Conservation (phyloP, 306 rosid genomes). For the Pterocarpus santalinus region DNA sequence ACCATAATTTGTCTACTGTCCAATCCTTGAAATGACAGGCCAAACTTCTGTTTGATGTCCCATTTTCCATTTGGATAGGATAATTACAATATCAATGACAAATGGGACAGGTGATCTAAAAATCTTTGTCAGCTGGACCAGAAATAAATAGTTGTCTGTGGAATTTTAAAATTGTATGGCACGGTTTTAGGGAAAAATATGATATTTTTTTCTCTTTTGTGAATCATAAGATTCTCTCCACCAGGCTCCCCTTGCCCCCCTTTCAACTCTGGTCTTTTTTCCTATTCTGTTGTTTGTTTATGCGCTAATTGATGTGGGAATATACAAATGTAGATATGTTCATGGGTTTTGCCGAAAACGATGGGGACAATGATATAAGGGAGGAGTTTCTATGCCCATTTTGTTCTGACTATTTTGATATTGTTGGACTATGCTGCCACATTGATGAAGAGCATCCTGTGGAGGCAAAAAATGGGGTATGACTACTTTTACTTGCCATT, state of each 20-base stretch:
- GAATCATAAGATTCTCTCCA: conserved; percentile 3
- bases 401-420: conserved; percentile 90
- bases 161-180: background rate
- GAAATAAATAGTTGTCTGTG: background rate
- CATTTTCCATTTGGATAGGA: background rate
- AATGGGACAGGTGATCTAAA: background rate
- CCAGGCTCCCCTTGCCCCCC: background rate
- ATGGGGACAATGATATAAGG: conserved; percentile 85
- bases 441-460: conserved; percentile 95
- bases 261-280: background rate
- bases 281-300: background rate
- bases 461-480: conserved; percentile 93
- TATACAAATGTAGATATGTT: conserved; percentile 74
- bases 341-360: conserved; percentile 88
- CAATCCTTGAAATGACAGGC: background rate
- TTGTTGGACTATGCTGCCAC: conserved; percentile 97
- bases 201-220: background rate
- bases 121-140: background rate
- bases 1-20: background rate
- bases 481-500: conserved; percentile 41
- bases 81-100: background rate
- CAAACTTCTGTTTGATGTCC: conserved; percentile 3
- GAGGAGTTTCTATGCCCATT: conserved; percentile 95
- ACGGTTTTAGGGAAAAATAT: background rate
- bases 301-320: conserved; percentile 32